Conservation (phyloP, 768 basidiomycete species). For the Arthromyces matolae region DNA sequence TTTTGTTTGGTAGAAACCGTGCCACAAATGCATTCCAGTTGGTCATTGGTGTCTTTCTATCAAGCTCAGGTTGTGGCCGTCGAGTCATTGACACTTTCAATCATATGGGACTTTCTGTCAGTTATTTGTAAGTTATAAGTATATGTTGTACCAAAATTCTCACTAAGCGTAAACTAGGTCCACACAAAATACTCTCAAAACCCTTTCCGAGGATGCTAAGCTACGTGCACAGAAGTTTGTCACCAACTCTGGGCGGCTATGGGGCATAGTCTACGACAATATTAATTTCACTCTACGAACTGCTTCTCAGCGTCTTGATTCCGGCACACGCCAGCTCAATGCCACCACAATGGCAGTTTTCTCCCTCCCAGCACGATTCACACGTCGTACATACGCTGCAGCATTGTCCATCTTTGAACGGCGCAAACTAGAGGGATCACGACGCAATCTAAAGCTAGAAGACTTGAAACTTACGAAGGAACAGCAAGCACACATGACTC, state of each 20-base stretch:
- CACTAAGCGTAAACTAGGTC: no score
- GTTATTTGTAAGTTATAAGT: slow-evolving; percentile 6
- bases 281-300: slow-evolving; percentile 15
- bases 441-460: slow-evolving; percentile 1
- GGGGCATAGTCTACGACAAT: slow-evolving; percentile 15
- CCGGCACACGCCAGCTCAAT: slow-evolving; percentile 13
- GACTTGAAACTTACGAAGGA: background rate
- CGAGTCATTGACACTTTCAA: slow-evolving; percentile 13
- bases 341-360: slow-evolving; percentile 14
- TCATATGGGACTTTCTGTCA: slow-evolving; percentile 10
- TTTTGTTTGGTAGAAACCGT: slow-evolving; percentile 8
- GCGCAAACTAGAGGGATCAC: background rate
- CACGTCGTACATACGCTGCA: background rate
- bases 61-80: slow-evolving; percentile 7
- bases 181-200: no score
- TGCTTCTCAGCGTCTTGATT: slow-evolving; percentile 13
- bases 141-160: no score
- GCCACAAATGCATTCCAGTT: no score
- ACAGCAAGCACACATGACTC: background rate
- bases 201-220: slow-evolving; percentile 8
- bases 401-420: slow-evolving; percentile 7
- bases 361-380: slow-evolving; percentile 6
- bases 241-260: slow-evolving; percentile 1
- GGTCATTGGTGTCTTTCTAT: slow-evolving; percentile 11
- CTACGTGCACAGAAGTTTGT: slow-evolving; percentile 6